Evolutionary conservation across 495 filamentous ascomycete genomes (phyloP).

Genomic region (Filosporella fistucella): DNA sequence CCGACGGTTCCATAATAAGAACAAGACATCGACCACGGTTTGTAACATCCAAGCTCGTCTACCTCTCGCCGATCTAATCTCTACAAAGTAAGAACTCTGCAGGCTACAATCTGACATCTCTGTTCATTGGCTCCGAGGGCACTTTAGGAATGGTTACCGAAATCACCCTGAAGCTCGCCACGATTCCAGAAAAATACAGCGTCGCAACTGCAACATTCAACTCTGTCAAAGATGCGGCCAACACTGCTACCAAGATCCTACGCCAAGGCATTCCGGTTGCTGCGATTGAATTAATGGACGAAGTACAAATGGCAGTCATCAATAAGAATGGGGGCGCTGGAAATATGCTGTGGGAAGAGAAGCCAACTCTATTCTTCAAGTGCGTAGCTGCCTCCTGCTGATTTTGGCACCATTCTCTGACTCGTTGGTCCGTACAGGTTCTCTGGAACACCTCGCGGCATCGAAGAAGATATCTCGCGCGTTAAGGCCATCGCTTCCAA

Average conservation of each 20-base stretch:
- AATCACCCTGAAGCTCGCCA: constrained; percentile 66
- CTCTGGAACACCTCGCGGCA: constrained; percentile 61
- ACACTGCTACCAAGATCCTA: constrained; percentile 63
- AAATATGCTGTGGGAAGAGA: constrained; percentile 62
- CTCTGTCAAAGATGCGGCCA: constrained; percentile 63
- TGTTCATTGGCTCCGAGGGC: constrained; percentile 75
- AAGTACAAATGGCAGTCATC: constrained; percentile 73
- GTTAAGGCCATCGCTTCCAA: constrained; percentile 57
- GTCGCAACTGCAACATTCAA: constrained; percentile 76
- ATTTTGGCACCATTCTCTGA: too few relatives aligned
- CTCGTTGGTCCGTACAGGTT: too few relatives aligned
- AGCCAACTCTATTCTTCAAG: constrained; percentile 79
- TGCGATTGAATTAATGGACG: constrained; percentile 77
- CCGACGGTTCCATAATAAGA: constrained; percentile 74
- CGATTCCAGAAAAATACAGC: constrained; percentile 63
- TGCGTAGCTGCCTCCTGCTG: too few relatives aligned
- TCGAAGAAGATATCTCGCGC: constrained; percentile 60
- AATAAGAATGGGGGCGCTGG: constrained; percentile 64
- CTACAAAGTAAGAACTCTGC: constrained; percentile 82
- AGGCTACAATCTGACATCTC: constrained; percentile 70
- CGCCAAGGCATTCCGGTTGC: constrained; percentile 67
- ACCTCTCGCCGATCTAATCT: too few relatives aligned
- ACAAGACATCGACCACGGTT: constrained; percentile 64
- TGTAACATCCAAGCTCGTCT: too few relatives aligned
- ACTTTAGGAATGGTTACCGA: constrained; percentile 76